A percentile compares a stretch with the other conserved stretches of the same genome.
phyloP scores from a whole-genome alignment of 768 basidiomycete genomes.

The Rickenella mellea region DNA sequence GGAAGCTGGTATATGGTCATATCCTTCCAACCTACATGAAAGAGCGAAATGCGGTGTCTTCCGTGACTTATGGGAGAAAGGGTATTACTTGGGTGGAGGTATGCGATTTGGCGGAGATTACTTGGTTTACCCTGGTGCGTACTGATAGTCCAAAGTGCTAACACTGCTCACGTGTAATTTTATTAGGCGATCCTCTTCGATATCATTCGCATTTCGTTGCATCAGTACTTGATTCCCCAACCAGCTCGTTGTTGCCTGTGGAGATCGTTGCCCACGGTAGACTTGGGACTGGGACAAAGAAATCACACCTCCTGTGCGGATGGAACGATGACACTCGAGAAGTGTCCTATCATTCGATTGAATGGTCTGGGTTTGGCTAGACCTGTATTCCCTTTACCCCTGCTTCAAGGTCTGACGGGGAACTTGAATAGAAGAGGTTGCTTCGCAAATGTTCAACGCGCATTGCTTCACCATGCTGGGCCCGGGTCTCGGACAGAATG shows the following conservation, averaged over 20 bases:
- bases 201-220: constrained; percentile 97
- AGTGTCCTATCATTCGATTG: constrained; percentile 71
- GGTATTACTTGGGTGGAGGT: constrained; percentile 81
- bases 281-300: constrained; percentile 94
- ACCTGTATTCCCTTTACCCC: background rate
- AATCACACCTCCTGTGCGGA: constrained; percentile 83
- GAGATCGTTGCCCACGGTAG: constrained; percentile 94
- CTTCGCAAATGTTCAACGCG: too few relatives aligned
- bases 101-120: constrained; percentile 96
- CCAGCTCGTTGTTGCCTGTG: constrained; percentile 64
- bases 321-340: constrained; percentile 67
- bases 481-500: too few relatives aligned
- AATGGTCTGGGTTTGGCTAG: constrained; percentile 88
- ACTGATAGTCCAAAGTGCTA: background rate
- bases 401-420: background rate
- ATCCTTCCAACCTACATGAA: constrained; percentile 56
- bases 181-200: constrained; percentile 79
- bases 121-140: constrained; percentile 87
- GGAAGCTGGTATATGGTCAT: constrained; percentile 66
- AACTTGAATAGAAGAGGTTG: background rate
- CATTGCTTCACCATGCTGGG: too few relatives aligned
- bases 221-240: constrained; percentile 62
- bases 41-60: constrained; percentile 75
- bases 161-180: background rate
- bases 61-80: constrained; percentile 70